These are phyloP conservation scores for Penicillium expansum DNA, from an alignment of 2,329 filamentous ascomycete genomes.

Conservation along the genomic window DNA sequence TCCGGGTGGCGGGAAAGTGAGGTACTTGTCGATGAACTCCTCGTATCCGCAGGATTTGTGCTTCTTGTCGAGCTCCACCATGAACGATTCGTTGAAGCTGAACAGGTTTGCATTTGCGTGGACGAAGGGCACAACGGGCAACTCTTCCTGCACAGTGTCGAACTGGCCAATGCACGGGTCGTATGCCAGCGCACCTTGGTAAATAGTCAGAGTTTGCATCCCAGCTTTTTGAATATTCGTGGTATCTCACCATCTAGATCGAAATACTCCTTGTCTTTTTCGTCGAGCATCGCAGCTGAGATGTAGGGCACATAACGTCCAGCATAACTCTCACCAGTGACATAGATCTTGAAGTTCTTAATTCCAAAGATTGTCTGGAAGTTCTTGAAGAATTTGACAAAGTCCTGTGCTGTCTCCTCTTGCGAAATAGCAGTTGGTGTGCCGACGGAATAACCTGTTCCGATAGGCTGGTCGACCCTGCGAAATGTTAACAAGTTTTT, in stretches of 20 bases:
- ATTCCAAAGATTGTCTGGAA: slow-evolving; percentile 69
- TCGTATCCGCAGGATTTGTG: slow-evolving; percentile 49
- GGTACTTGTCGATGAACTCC: slow-evolving; percentile 47
- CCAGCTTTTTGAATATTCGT: not conserved
- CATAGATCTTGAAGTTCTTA: slow-evolving; percentile 67
- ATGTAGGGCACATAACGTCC: slow-evolving; percentile 73
- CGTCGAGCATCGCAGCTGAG: slow-evolving; percentile 68
- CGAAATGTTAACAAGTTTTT: not conserved
- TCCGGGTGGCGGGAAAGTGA: slow-evolving; percentile 51
- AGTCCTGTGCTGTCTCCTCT: slow-evolving; percentile 66
- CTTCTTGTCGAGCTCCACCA: slow-evolving; percentile 39
- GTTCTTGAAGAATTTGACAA: slow-evolving; percentile 76
- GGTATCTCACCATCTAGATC: slow-evolving; percentile 56
- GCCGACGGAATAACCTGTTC: slow-evolving; percentile 68
- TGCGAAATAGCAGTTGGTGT: slow-evolving; percentile 63
- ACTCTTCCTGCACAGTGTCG: slow-evolving; percentile 33
- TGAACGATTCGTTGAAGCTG: slow-evolving; percentile 46
- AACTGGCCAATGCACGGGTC: slow-evolving; percentile 59
- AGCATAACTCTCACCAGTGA: slow-evolving; percentile 71
- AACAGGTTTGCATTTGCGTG: slow-evolving; percentile 45
- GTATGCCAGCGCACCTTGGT: slow-evolving; percentile 61
- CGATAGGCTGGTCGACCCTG: slow-evolving; percentile 44
- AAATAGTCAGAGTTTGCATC: slow-evolving; percentile 1
- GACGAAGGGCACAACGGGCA: slow-evolving; percentile 44
- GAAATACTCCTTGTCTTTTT: slow-evolving; percentile 65